These are phyloP conservation scores for Solanum phureja DNA, from an alignment of 257 asterid genomes.

Conservation along the genomic window DNA sequence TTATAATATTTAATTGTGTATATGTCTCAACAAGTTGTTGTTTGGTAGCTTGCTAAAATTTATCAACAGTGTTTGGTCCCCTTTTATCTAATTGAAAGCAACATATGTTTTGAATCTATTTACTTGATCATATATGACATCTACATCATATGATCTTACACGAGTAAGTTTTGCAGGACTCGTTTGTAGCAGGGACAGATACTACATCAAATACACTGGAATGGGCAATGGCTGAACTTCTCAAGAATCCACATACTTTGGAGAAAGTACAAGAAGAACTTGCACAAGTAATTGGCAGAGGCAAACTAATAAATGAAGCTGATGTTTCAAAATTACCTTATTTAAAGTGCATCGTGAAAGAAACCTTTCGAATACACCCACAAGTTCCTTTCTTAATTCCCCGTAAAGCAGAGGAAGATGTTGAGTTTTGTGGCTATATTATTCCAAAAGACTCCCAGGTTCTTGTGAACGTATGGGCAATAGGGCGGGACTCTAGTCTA, in stretches of 20 bases:
- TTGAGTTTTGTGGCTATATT: neutral
- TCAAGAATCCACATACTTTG: neutral
- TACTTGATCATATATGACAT: neutral
- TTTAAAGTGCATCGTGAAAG: neutral
- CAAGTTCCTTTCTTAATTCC: neutral
- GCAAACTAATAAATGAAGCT: neutral
- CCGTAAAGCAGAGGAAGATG: neutral
- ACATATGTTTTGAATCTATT: no score
- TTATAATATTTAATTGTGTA: no score
- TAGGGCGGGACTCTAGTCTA: neutral
- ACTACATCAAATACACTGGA: neutral
- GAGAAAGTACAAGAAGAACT: neutral
- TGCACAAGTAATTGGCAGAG: neutral
- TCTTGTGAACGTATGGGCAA: neutral
- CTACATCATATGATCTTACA: neutral
- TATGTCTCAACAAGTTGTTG: no score
- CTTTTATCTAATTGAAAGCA: no score
- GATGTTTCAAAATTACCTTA: neutral
- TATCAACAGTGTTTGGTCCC: no score
- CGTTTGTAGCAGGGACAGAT: neutral
- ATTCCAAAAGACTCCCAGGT: neutral
- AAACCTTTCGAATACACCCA: neutral
- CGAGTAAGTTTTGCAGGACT: neutral
- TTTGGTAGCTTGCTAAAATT: no score
- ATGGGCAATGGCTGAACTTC: neutral